Evolutionary conservation across 2,329 filamentous ascomycete genomes (phyloP), one percentile per base, ranked within the genome.

Genomic region (Aureobasidium subglaciale): DNA sequence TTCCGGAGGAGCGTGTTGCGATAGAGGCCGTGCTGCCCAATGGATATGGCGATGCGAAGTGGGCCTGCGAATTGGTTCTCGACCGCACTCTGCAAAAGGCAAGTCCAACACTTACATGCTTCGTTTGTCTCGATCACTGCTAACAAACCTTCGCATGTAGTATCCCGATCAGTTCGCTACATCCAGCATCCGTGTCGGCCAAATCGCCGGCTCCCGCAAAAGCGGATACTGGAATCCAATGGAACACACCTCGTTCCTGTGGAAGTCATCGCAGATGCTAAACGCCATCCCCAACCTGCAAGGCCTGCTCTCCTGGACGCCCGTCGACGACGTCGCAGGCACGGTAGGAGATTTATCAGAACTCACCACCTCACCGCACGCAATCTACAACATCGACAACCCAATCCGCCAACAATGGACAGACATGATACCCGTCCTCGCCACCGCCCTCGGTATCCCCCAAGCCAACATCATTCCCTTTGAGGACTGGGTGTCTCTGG

Each of bases 31-130:
- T 76, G 0, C 64, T 78, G 4, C 69, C 71, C 1, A 73, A 66
- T 4, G 78, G 78, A 16, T 81, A 82, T 59, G 69, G 67, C n/a
- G 77, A 81, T 7, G 79, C 75, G 4, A 82, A 82, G 59, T 75
- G 62, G 35, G 69, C 70, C 0, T 80, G 77, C 62, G 78, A 82
- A 60, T 63, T 66, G 3, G 76, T 80, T 64, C 69, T 82, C 0
- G 71, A 76, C 46, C 64, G 70, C 48, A 80, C 78, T 0, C 63
- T 80, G 3, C 71, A 74, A n/a, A n/a, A n/a, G n/a, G n/a, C n/a
- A n/a, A n/a, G n/a, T n/a, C n/a, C n/a, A n/a, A n/a, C n/a, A n/a
- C n/a, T n/a, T n/a, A n/a, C n/a, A n/a, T n/a, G n/a, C n/a, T n/a
- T n/a, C n/a, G n/a, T n/a, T n/a, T n/a, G n/a, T n/a, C n/a, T n/a